Conservation (phyloP, 1,284 basidiomycete species). For the Takashimella tepidaria region DNA sequence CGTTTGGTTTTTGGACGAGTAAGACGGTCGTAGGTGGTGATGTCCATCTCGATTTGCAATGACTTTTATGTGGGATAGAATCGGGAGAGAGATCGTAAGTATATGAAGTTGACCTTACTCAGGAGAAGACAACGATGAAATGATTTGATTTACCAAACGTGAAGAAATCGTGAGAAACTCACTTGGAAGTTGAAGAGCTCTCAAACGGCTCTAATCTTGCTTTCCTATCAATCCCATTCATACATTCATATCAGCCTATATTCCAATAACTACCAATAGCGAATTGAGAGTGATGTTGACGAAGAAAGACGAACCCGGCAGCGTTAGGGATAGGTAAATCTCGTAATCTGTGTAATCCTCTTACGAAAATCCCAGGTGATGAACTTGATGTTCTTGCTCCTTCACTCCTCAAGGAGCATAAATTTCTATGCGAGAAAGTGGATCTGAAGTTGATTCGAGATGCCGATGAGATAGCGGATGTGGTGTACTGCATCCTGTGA, state of each 20-base stretch:
- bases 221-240: background rate
- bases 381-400: too few relatives aligned
- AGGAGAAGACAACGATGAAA: background rate
- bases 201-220: background rate
- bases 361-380: too few relatives aligned
- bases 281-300: too few relatives aligned
- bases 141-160: background rate
- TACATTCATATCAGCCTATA: too few relatives aligned
- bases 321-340: background rate
- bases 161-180: too few relatives aligned
- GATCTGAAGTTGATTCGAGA: too few relatives aligned
- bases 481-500: too few relatives aligned
- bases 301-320: background rate
- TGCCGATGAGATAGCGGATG: too few relatives aligned
- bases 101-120: background rate
- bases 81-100: background rate
- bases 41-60: slow-evolving; percentile 34
- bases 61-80: slow-evolving; percentile 11
- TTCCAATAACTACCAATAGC: too few relatives aligned
- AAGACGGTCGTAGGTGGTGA: slow-evolving; percentile 46
- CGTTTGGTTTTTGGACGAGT: slow-evolving; percentile 52
- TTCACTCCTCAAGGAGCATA: too few relatives aligned
- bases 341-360: background rate
- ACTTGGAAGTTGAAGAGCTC: slow-evolving; percentile 10
- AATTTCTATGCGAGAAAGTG: too few relatives aligned